Conservation (phyloP, 2,329 filamentous ascomycete species). For the Aspergillus fumigatus region DNA sequence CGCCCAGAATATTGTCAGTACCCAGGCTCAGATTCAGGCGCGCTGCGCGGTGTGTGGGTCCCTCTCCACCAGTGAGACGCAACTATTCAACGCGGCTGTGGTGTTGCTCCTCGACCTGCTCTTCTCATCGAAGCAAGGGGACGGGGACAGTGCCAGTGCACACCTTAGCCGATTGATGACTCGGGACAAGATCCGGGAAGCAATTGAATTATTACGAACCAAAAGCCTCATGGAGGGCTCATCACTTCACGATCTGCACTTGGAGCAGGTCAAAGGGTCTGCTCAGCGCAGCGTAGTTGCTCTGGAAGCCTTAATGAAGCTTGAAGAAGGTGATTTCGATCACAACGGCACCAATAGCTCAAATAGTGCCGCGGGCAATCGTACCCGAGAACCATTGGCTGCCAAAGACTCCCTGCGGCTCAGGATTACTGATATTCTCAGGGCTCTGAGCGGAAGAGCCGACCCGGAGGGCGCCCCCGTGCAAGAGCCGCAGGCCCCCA, state of each 20-base stretch:
- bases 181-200: constrained; percentile 8
- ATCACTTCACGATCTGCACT: not conserved
- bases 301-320: not conserved
- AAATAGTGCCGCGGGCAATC: not conserved
- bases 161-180: constrained; percentile 5
- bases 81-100: not conserved
- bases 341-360: not conserved
- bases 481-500: not conserved
- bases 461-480: not conserved
- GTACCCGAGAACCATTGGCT: not conserved
- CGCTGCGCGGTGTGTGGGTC: constrained; percentile 9
- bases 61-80: constrained; percentile 3
- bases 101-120: not conserved
- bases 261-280: not conserved
- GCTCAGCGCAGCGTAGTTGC: not conserved
- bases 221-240: not conserved
- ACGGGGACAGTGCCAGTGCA: not conserved
- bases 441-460: not conserved
- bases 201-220: constrained; percentile 7
- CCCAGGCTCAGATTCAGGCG: constrained; percentile 2
- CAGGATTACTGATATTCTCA: not conserved
- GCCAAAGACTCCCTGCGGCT: not conserved
- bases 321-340: not conserved
- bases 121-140: not conserved
- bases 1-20: constrained; percentile 11